Evolutionary conservation across 768 basidiomycete genomes (phyloP), one percentile per base, ranked within the genome.

Genomic region (Collybiopsis confluens): DNA sequence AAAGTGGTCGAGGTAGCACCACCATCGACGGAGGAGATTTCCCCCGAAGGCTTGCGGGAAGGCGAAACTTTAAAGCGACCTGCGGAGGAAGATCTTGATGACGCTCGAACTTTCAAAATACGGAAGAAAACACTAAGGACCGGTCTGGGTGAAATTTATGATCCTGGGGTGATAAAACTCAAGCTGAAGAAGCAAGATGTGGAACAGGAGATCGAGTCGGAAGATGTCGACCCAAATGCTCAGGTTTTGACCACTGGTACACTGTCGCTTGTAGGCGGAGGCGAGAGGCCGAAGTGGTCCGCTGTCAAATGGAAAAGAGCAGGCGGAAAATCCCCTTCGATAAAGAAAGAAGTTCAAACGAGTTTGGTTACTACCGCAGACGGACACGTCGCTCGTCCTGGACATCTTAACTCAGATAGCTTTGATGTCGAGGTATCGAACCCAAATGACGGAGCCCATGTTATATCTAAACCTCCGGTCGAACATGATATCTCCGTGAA

Each of bases 111-210:
- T 26, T 91, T 83, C 73, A 89, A 86, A 66, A 62, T 91, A 56
- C 75, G 82, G 57, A 85, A 81, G 73, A 86, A 83, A 70, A 82
- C 75, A 0, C 64, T 80, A 41, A 69, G 66, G 1, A 67, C 74
- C 0, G 89, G 86, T 6, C 72, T 90, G 10, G 90, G 87, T 11
- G 86, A 91, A 60, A 80, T 90, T 26, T 95, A 90, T 59, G 92
- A 96, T 65, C 89, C 88, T 3, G 86, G 83, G 1, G 61, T 82
- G 20, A 82, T 91, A 45, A 70, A 80, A 27, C 78, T 90, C 60
- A 83, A 84, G 64, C 58, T 81, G 28, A 87, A 84, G 69, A 83
- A 80, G 70, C 78, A 77, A 64, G 61, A 64, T 35, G 35, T 20
- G 30, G 47, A 28, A 15, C 36, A 35, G 30, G 41, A 28, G 15